These are phyloP conservation scores for Capsella bursapastoris DNA, from an alignment of 345 rosid species.

Conservation along the genomic window DNA sequence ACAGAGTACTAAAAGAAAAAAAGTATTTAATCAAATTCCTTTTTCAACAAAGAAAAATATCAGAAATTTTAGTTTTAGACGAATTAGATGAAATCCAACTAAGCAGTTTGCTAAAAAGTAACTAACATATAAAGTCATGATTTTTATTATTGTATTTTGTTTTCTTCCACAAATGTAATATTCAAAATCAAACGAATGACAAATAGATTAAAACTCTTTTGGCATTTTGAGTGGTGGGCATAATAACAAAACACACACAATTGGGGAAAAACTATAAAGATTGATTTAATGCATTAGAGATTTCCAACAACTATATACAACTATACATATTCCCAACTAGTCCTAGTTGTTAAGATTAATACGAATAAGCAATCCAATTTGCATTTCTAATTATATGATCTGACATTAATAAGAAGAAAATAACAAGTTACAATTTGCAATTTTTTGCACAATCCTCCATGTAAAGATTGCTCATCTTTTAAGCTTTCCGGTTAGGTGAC, in stretches of 20 bases:
- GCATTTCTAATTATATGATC: conserved; percentile 27
- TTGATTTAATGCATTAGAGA: conserved; percentile 37
- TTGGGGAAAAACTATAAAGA: conserved; percentile 38
- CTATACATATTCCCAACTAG: conserved; percentile 38
- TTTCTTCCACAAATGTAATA: conserved; percentile 34
- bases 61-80: conserved; percentile 4
- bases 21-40: conserved; percentile 23
- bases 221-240: conserved; percentile 40
- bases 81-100: conserved; percentile 28
- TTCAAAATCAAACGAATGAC: conserved; percentile 29
- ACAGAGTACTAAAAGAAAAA: conserved; percentile 23
- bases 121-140: conserved; percentile 22
- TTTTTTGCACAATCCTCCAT: conserved; percentile 24
- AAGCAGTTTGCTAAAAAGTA: conserved; percentile 33
- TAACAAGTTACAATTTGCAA: conserved; percentile 27
- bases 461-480: conserved; percentile 32
- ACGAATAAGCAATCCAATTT: conserved; percentile 34
- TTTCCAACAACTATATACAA: conserved; percentile 44
- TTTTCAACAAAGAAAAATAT: conserved; percentile 32
- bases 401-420: conserved; percentile 7
- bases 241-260: conserved; percentile 35
- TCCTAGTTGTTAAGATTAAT: conserved; percentile 40
- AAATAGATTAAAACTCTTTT: conserved; percentile 30
- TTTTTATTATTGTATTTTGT: conserved; percentile 10
- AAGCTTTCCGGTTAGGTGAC: conserved; percentile 33